phyloP scores from a whole-genome alignment of 2,329 filamentous ascomycete genomes.

The Aspergillus fumigatiaffinis region DNA sequence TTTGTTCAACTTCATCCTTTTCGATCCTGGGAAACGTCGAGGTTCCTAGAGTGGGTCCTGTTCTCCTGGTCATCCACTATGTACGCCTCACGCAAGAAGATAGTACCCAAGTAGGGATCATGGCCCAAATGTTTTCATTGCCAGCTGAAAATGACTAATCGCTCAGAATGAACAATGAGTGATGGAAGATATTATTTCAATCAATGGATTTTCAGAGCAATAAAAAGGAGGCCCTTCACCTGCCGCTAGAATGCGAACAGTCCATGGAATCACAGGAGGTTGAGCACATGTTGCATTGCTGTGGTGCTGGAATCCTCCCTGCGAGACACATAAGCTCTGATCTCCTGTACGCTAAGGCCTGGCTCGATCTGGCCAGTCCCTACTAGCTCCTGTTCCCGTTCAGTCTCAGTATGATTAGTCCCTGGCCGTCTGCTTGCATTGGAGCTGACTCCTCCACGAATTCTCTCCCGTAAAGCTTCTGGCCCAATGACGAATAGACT shows the following conservation, averaged over 20 bases:
- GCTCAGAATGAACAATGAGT: background rate
- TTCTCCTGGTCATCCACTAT: background rate
- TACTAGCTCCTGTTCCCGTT: conserved; percentile 37
- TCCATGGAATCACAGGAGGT: conserved; percentile 48
- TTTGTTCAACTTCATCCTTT: background rate
- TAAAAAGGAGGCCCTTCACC: background rate
- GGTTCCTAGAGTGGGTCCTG: background rate
- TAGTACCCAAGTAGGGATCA: background rate
- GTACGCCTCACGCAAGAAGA: background rate
- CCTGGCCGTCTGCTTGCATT: conserved; percentile 38
- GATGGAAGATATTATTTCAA: background rate
- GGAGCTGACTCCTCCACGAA: conserved; percentile 55
- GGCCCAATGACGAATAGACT: conserved; percentile 92
- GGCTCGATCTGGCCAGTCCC: conserved; percentile 51
- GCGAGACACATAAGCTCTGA: conserved; percentile 79
- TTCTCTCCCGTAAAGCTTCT: conserved; percentile 69
- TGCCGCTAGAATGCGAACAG: background rate
- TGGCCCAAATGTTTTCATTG: background rate
- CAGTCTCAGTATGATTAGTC: conserved; percentile 40
- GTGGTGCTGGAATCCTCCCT: conserved; percentile 78
- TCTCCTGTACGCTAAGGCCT: conserved; percentile 42
- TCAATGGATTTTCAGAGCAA: background rate
- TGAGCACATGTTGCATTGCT: conserved; percentile 79
- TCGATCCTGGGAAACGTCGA: background rate
- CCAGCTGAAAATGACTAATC: background rate